Base-by-base conservation (phyloP, 306 rosid species). In the Sesbania bispinosa region DNA sequence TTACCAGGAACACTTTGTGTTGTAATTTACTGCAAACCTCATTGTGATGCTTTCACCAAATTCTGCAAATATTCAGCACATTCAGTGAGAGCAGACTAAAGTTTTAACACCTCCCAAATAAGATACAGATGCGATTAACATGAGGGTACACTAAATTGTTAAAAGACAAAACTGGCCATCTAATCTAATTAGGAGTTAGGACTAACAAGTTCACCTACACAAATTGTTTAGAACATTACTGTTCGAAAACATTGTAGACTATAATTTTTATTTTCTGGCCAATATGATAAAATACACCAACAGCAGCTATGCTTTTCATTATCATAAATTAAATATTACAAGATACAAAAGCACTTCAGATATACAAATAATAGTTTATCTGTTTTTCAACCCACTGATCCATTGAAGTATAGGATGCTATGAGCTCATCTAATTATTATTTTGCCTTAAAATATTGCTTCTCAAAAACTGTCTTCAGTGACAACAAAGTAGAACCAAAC, bases 31-130 rank as follows among this genome's bases (percentile, higher is more conserved):
- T 71, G 80, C 75, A 41, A 61, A 62, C 67, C 85, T 90, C 81
- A 89, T 3, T 78, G 79, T 10, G 79, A 15, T 23, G 92, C 88
- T 83, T 85, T 87, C 53, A 14, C 88, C 83, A 74, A 26, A 67
- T 74, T 81, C 98, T 94, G 97, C 43, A 88, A 74, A 74, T 15
- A 68, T 73, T 47, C 39, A 47, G 15, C 43, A 9, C 62, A 73
- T 75, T 43, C 15, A 41, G 50, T 77, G 67, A 73, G 82, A 54
- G 69, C 45, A 45, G 61, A 66, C 29, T 42, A 54, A 14, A 67
- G 50, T 38, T 51, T 47, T 16, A 32, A 23, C 62, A 60, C 47
- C 48, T 13, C 14, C 27, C 33, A 59, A 72, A 24, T 16, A 71
- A 39, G 65, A 67, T 30, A 45, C 11, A 30, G n/a, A 35, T 26